phyloP scores from a whole-genome alignment of 257 asterid species.

The Rehmannia glutinosa region DNA sequence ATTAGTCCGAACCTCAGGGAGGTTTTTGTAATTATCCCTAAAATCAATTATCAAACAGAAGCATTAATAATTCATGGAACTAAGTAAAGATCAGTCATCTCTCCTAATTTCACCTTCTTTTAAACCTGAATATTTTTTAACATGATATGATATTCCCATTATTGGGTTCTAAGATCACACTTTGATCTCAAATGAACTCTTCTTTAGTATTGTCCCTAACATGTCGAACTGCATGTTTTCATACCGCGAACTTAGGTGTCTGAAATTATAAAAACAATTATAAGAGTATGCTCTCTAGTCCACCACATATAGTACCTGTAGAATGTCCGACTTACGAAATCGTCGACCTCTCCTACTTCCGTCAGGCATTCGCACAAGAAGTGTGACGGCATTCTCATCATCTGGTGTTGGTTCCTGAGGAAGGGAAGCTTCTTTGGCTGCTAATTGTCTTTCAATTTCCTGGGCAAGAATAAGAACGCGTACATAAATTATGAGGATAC shows the following conservation, averaged over 20 bases:
- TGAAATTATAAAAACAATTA: neutral
- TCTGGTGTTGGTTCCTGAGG: constrained; percentile 82
- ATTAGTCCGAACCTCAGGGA: no score
- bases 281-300: neutral
- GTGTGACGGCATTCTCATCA: constrained; percentile 82
- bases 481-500: neutral
- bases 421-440: constrained; percentile 89
- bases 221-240: neutral
- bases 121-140: no score
- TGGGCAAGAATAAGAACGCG: constrained; percentile 21
- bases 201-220: no score
- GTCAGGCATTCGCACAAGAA: constrained; percentile 94
- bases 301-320: constrained; percentile 61
- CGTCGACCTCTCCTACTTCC: constrained; percentile 95
- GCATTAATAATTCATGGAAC: no score
- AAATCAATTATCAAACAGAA: no score
- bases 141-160: no score
- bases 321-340: constrained; percentile 77
- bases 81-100: no score
- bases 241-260: no score
- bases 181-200: neutral
- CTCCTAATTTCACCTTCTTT: no score
- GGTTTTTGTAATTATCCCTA: no score
- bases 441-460: constrained; percentile 87
- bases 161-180: neutral